A percentile compares a stretch with the other conserved stretches of the same genome.
Conservation (phyloP, 352 stramenopile genomes). For the Globisporangium heterothallicum region DNA sequence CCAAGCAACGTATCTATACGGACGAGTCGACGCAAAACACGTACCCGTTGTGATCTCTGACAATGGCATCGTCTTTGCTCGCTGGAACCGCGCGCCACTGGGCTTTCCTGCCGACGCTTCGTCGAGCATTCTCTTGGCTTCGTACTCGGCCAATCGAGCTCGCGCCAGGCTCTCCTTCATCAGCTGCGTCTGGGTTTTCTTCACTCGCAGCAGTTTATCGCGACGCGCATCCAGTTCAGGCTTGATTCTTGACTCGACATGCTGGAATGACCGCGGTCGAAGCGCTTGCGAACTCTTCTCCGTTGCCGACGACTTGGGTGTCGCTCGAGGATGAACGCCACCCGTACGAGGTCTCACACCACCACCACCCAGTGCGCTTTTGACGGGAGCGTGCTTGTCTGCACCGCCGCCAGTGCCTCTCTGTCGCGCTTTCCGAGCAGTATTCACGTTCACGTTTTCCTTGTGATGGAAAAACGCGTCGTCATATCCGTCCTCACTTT, state of each 20-base stretch:
- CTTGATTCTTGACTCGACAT: slow-evolving; percentile 62
- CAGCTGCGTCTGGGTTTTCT: slow-evolving; percentile 71
- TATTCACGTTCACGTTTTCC: background rate
- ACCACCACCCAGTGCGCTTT: background rate
- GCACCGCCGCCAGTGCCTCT: background rate
- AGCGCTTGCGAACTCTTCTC: too few relatives aligned
- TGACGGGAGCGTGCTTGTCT: background rate
- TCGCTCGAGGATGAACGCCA: background rate
- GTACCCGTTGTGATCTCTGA: slow-evolving; percentile 55
- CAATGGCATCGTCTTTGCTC: slow-evolving; percentile 35
- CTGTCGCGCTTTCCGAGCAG: background rate
- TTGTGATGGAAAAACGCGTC: background rate
- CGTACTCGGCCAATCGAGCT: slow-evolving; percentile 52
- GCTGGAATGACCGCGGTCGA: slow-evolving; percentile 20
- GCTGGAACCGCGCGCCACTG: background rate
- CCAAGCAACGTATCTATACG: background rate
- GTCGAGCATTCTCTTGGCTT: slow-evolving; percentile 27
- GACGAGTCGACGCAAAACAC: background rate
- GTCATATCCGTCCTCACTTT: slow-evolving; percentile 6
- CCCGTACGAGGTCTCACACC: too few relatives aligned
- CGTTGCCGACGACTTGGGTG: background rate
- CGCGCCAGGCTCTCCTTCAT: slow-evolving; percentile 66
- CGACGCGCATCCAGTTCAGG: slow-evolving; percentile 42
- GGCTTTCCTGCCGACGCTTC: slow-evolving; percentile 8
- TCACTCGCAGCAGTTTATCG: slow-evolving; percentile 62